Evolutionary conservation across 176 grass and related monocot genomes (phyloP), one percentile per base, ranked within the genome.

Genomic region (Dendrocalamus sinicus): DNA sequence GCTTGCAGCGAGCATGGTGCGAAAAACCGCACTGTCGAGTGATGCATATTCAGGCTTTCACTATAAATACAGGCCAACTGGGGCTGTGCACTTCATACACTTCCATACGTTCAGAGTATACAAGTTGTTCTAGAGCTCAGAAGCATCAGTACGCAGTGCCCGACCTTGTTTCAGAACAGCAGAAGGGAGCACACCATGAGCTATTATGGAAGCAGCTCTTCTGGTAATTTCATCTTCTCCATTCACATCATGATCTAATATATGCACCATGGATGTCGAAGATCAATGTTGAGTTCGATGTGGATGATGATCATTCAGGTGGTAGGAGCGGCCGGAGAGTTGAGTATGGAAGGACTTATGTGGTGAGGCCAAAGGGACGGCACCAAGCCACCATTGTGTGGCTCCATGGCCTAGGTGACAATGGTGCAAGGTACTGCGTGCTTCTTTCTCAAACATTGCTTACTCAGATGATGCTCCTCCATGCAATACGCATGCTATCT

Each of bases 351-450:
- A 94, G 94, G 81, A 94, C 91, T 52, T 90, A 96, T 86, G 94
- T 96, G 73, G 94, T 96, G 80, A 96, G 94, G 87, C 94, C 94
- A 66, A 96, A 96, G 89, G 91, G 91, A 72, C 81, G 89, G 52
- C 94, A 96, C 82, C 78, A 90, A 78, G 94, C 91, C 65, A 96
- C 94, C 53, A 88, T 96, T 37, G 89, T 96, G 68, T 96, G 94
- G 91, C 94, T 96, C 79, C 94, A 96, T 84, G 94, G 91, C 57
- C 64, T 96, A 67, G 91, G 94, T 83, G 94, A 96, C 81, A 96
- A 91, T 88, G 94, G 94, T 84, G 89, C 87, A 79, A 92, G 94
- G 94, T 96, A 86, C 22, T 40, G 35, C 41, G 9, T 75, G 30
- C 53, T 72, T 65, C 17, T 73, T 72, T 51, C 59, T 53, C 59